phyloP scores from a whole-genome alignment of 2,329 filamentous ascomycete genomes.

The Beauveria sp. region DNA sequence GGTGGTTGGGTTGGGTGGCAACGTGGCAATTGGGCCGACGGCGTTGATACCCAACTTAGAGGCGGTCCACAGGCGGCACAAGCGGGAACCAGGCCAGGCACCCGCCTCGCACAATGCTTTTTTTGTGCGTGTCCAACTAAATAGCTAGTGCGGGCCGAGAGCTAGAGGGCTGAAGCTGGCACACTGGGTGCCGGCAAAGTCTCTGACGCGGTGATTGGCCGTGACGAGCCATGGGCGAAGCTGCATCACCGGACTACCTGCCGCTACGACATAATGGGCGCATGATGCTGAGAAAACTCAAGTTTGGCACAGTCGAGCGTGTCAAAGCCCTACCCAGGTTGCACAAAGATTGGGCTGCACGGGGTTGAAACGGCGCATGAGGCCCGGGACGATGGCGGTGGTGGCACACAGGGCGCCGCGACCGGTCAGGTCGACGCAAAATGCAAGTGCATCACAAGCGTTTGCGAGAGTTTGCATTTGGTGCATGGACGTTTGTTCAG shows the following conservation, averaged over 20 bases:
- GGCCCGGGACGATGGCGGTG: not conserved
- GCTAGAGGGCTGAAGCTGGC: not conserved
- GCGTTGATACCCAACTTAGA: slow-evolving; percentile 11
- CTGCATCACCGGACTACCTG: not conserved
- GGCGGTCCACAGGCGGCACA: slow-evolving; percentile 5
- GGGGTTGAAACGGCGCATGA: not conserved
- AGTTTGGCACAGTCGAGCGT: not conserved
- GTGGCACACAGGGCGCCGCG: not conserved
- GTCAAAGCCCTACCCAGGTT: not conserved
- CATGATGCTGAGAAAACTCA: not conserved
- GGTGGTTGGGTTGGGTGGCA: slow-evolving; percentile 8
- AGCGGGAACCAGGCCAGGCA: slow-evolving; percentile 9
- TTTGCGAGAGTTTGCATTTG: not conserved
- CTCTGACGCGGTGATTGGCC: not conserved
- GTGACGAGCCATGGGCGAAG: not conserved
- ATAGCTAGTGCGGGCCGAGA: not conserved
- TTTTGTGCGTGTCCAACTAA: not conserved
- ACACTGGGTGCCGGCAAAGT: not conserved
- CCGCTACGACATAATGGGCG: not conserved
- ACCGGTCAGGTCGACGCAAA: not conserved
- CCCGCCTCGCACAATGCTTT: slow-evolving; percentile 9
- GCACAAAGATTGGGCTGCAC: not conserved
- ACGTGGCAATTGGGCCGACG: slow-evolving; percentile 7
- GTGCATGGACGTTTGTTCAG: not conserved
- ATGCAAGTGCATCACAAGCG: not conserved